phyloP scores from a whole-genome alignment of 2,329 filamentous ascomycete genomes.

The Hymenoscyphus scutula region DNA sequence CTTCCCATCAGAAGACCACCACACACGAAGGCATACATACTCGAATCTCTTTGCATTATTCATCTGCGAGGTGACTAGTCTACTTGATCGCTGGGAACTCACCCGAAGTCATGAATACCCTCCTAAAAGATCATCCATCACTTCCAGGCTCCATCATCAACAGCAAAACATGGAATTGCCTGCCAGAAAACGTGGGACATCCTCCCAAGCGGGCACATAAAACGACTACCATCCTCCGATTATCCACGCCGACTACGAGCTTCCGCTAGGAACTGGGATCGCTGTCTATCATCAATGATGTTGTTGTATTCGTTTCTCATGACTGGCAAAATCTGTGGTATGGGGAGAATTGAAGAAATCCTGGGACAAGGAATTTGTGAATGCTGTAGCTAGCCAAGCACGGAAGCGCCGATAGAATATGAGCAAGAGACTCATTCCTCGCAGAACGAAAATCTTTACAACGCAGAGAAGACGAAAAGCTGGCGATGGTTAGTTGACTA shows the following conservation, averaged over 20 bases:
- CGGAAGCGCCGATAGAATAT: slow-evolving; percentile 35
- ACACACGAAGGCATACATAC: slow-evolving; percentile 3
- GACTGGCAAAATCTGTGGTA: slow-evolving; percentile 26
- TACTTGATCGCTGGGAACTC: slow-evolving; percentile 30
- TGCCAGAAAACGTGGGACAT: slow-evolving; percentile 21
- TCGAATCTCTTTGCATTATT: slow-evolving; percentile 35
- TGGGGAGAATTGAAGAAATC: slow-evolving; percentile 25
- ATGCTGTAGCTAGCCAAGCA: slow-evolving; percentile 31
- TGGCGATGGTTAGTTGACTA: slow-evolving; percentile 37
- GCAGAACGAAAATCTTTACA: slow-evolving; percentile 46
- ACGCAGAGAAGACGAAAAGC: slow-evolving; percentile 77
- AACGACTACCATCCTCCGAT: slow-evolving; percentile 24
- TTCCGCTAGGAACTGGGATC: slow-evolving; percentile 23
- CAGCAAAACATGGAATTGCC: slow-evolving; percentile 14
- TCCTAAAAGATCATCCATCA: slow-evolving; percentile 13
- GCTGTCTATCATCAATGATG: slow-evolving; percentile 27
- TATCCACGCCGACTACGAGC: slow-evolving; percentile 22
- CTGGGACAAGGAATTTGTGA: slow-evolving; percentile 24
- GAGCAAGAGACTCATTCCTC: slow-evolving; percentile 32
- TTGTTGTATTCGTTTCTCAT: slow-evolving; percentile 29
- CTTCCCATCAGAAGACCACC: not conserved
- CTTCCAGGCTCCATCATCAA: slow-evolving; percentile 15
- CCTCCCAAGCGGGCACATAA: slow-evolving; percentile 19
- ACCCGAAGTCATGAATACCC: slow-evolving; percentile 23
- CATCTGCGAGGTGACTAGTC: slow-evolving; percentile 33